Percentiles rank a stretch among this genome's conserved stretches.
These are phyloP conservation scores for Aurifilum marmelostoma DNA, from an alignment of 2,329 filamentous ascomycete species.

Conservation along the genomic window DNA sequence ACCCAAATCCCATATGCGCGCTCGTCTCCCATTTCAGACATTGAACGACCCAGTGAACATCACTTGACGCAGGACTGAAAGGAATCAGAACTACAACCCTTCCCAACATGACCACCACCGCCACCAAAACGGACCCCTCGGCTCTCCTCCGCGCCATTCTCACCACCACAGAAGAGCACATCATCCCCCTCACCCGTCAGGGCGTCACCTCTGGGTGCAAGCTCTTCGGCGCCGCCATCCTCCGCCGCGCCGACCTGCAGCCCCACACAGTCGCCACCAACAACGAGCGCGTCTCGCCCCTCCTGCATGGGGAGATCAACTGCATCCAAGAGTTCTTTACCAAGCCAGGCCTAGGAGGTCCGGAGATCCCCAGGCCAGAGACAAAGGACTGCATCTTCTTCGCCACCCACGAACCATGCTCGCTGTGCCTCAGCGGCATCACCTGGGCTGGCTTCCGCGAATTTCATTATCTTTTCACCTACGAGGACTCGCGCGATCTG, in stretches of 20 bases:
- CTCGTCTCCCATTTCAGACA: background rate
- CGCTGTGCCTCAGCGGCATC: slow-evolving; percentile 60
- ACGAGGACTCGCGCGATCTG: slow-evolving; percentile 59
- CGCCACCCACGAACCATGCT: slow-evolving; percentile 63
- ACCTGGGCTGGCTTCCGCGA: slow-evolving; percentile 61
- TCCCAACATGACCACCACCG: slow-evolving; percentile 11
- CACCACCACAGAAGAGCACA: slow-evolving; percentile 46
- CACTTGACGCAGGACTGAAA: background rate
- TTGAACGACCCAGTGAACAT: background rate
- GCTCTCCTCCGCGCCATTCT: slow-evolving; percentile 47
- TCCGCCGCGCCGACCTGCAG: slow-evolving; percentile 45
- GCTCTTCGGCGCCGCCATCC: slow-evolving; percentile 60
- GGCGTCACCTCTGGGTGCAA: slow-evolving; percentile 58
- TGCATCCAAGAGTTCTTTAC: slow-evolving; percentile 63
- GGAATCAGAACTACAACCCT: background rate
- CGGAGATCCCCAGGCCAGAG: slow-evolving; percentile 36
- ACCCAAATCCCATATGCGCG: background rate
- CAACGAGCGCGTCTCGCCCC: slow-evolving; percentile 57
- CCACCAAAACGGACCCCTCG: slow-evolving; percentile 34
- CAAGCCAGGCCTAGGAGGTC: slow-evolving; percentile 30
- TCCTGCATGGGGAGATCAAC: slow-evolving; percentile 63
- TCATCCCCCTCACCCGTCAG: slow-evolving; percentile 54
- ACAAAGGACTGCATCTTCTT: slow-evolving; percentile 58
- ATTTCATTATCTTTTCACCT: slow-evolving; percentile 62
- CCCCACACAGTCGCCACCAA: slow-evolving; percentile 57